These are phyloP conservation scores for Syzygium aqueum DNA, from an alignment of 345 rosid species.

Conservation along the genomic window DNA sequence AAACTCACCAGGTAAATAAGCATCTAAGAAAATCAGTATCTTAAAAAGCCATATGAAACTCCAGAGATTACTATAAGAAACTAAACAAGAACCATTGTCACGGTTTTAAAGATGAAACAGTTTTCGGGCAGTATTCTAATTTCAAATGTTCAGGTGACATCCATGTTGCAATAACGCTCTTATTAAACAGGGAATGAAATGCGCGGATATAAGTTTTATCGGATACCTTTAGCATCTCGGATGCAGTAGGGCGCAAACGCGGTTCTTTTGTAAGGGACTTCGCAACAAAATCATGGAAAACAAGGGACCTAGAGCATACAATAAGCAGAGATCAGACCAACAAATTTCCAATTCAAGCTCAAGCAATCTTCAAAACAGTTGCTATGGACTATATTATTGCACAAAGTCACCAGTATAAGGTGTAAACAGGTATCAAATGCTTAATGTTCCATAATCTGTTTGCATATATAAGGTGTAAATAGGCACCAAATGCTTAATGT, in stretches of 20 bases:
- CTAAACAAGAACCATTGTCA: background rate
- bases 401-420: background rate
- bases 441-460: background rate
- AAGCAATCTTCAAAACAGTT: background rate
- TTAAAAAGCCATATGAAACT: background rate
- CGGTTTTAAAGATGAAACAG: background rate
- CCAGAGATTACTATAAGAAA: background rate
- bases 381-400: background rate
- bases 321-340: background rate
- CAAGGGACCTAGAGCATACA: conserved; percentile 68
- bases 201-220: background rate
- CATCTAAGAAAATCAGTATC: background rate
- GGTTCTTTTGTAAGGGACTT: conserved; percentile 96
- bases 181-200: background rate
- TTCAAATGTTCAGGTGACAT: background rate
- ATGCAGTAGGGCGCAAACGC: conserved; percentile 88
- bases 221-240: conserved; percentile 89
- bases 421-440: background rate
- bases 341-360: background rate
- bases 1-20: background rate
- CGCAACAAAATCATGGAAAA: conserved; percentile 97
- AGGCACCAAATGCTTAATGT: background rate
- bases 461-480: background rate
- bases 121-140: background rate
- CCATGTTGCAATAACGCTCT: background rate